These are phyloP conservation scores for Rhizomucor miehei DNA, from an alignment of 371 early-diverging fungal species.

Conservation along the genomic window DNA sequence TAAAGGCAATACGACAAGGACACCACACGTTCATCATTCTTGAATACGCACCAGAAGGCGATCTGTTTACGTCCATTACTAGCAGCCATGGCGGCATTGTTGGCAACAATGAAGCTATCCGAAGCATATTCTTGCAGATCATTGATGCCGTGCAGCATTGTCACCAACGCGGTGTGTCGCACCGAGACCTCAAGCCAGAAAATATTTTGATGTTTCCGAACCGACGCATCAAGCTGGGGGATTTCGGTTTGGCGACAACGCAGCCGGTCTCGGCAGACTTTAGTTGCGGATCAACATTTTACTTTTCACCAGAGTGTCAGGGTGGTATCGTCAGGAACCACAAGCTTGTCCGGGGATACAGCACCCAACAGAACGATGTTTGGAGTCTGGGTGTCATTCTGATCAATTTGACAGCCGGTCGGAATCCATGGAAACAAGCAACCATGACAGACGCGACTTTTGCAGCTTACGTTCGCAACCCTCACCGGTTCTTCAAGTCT, in stretches of 20 bases:
- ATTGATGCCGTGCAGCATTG: conserved; percentile 78
- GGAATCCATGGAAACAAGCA: conserved; percentile 84
- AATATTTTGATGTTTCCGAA: conserved; percentile 72
- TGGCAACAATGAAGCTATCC: conserved; percentile 62
- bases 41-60: conserved; percentile 75
- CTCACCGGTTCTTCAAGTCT: conserved; percentile 57
- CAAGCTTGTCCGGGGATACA: conserved; percentile 51
- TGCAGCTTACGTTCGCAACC: conserved; percentile 58
- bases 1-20: conserved; percentile 67
- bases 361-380: conserved; percentile 76
- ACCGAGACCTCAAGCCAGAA: conserved; percentile 93
- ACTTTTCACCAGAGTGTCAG: conserved; percentile 91
- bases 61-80: conserved; percentile 69
- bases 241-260: conserved; percentile 77
- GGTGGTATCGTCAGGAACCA: conserved; percentile 49
- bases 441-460: conserved; percentile 68
- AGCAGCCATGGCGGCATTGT: conserved; percentile 44
- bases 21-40: conserved; percentile 73
- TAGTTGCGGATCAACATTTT: conserved; percentile 84
- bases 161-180: conserved; percentile 76
- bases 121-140: conserved; percentile 78
- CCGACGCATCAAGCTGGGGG: conserved; percentile 61
- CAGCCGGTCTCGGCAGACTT: conserved; percentile 67
- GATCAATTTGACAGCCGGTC: conserved; percentile 72
- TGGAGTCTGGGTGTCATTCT: conserved; percentile 85